Base-by-base conservation (phyloP, 495 filamentous ascomycete genomes). In the Podospora anserina region DNA sequence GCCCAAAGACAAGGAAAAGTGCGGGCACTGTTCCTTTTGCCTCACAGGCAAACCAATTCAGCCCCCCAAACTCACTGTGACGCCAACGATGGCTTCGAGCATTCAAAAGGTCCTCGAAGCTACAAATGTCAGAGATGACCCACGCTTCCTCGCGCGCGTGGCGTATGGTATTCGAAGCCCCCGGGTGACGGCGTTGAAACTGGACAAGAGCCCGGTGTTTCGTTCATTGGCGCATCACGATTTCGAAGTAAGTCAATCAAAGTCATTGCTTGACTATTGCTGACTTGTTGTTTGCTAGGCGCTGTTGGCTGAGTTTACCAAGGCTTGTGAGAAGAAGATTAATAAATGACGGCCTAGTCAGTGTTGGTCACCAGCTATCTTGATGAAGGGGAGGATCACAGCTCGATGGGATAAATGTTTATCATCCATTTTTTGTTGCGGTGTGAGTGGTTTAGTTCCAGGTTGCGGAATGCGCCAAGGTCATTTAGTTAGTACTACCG, bases 101-200 rank as follows among this genome's bases (percentile, higher is more conserved):
- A 80, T 88, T 62, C 61, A 76, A 19, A 67, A 59, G 1, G 75
- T 89, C 0, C 70, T 88, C 0, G 44, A 70, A 0, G 79, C 71
- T 2, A 80, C 81, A 11, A 28, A 69, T 1, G 75, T 80, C 6
- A 72, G 84, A 27, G 86, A 89, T 63, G 87, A 89, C 76, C 81
- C 86, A 7, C 70, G 85, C 30, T 80, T 87, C 61, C 70, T 89
- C 13, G 84, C 87, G 0, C 75, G 81, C 23, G 71, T 88, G 7
- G 87, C 85, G 1, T 88, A 87, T 73, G 87, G 87, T 0, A 86
- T 89, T 60, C 74, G 76, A 58, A 88, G 85, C 70, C 87, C 87
- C 0, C 72, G 86, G 26, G 75, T 84, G 0, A 76, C 72, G 4
- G 57, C 66, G 26, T 71, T 84, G 66, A 85, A 81, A 67, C 70